Evolutionary conservation across 78 protist species (phyloP).

Genomic region (Capsaspora owczarzaki): DNA sequence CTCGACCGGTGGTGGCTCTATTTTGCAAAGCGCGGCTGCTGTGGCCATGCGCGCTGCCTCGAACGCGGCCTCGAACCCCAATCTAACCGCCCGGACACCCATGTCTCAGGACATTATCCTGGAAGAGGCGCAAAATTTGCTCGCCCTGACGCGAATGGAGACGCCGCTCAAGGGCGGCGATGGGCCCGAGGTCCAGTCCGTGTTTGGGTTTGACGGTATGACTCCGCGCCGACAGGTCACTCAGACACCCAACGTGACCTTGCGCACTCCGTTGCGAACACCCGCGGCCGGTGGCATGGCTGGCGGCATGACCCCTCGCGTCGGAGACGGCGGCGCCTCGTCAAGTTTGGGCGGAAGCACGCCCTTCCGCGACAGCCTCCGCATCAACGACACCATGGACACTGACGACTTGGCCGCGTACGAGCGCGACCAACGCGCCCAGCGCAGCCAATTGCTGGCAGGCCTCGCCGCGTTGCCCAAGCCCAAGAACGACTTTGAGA

Average conservation of each 20-base stretch:
- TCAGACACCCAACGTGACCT: constrained; percentile 12
- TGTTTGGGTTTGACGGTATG: not conserved
- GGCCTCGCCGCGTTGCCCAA: constrained; percentile 22
- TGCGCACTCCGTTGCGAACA: constrained; percentile 5
- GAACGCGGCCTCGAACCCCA: constrained; percentile 15
- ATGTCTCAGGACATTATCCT: constrained; percentile 2
- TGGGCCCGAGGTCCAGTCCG: not conserved
- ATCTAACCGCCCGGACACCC: no score
- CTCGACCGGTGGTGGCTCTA: constrained; percentile 6
- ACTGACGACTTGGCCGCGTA: not conserved
- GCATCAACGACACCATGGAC: not conserved
- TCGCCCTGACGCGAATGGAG: constrained; percentile 9
- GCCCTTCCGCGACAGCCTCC: constrained; percentile 22
- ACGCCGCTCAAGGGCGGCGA: constrained; percentile 10
- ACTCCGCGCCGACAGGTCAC: constrained; percentile 4
- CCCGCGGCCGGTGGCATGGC: not conserved
- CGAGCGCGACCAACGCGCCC: not conserved
- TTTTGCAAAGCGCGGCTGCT: constrained; percentile 4
- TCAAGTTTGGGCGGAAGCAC: no score
- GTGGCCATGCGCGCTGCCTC: not conserved
- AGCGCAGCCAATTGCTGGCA: not conserved
- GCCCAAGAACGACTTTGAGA: constrained; percentile 32
- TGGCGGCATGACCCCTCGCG: constrained; percentile 2
- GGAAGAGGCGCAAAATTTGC: constrained; percentile 17
- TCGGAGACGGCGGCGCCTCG: not conserved